Evolutionary conservation across 179 eudicot species (phyloP).

Genomic region (Sideroxylon spinosum): DNA sequence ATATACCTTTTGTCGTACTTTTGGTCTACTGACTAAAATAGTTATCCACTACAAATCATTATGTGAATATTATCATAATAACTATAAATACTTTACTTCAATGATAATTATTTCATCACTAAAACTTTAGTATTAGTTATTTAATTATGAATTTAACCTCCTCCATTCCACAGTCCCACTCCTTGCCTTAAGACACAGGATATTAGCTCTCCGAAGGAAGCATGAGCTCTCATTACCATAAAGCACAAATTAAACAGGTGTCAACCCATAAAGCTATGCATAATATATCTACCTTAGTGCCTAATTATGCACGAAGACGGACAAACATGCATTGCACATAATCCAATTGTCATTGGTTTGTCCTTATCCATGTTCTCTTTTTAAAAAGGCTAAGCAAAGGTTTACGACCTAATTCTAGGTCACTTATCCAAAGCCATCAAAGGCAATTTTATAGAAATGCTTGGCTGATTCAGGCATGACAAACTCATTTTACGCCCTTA

Average conservation of each 20-base stretch:
- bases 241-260: conserved; percentile 13
- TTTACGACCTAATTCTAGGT: not conserved
- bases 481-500: not conserved
- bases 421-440: conserved; percentile 3
- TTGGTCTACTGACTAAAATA: too few relatives aligned
- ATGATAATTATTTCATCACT: too few relatives aligned
- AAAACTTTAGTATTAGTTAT: too few relatives aligned
- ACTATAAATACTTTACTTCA: too few relatives aligned
- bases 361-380: conserved; percentile 20
- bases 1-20: too few relatives aligned
- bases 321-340: conserved; percentile 22
- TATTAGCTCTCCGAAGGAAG: not conserved
- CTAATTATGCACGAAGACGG: conserved; percentile 22
- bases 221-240: not conserved
- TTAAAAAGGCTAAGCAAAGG: not conserved
- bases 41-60: too few relatives aligned
- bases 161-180: too few relatives aligned
- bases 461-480: not conserved
- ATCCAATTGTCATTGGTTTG: conserved; percentile 32
- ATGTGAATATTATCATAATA: too few relatives aligned
- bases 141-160: too few relatives aligned
- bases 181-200: not conserved
- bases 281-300: conserved; percentile 16
- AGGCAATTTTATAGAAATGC: not conserved
- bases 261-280: conserved; percentile 11